phyloP scores from a whole-genome alignment of 495 filamentous ascomycete genomes.

The Aspergillus baeticus region DNA sequence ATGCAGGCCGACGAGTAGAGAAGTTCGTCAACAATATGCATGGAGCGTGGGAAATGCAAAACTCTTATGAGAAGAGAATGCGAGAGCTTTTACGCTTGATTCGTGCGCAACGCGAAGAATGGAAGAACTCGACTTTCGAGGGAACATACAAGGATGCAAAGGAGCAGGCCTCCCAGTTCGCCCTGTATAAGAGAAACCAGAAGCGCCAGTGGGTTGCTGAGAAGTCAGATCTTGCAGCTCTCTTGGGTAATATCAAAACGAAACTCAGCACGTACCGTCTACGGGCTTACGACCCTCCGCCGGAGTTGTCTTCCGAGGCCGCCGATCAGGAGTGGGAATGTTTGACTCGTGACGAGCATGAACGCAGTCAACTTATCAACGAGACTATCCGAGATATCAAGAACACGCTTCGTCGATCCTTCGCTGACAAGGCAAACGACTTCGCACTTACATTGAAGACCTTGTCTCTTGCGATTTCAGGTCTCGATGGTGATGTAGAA shows the following conservation, averaged over 20 bases:
- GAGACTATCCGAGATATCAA: constrained; percentile 98
- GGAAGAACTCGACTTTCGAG: constrained; percentile 78
- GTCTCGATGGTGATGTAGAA: constrained; percentile 91
- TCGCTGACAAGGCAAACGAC: constrained; percentile 96
- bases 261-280: constrained; percentile 94
- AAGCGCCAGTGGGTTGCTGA: constrained; percentile 96
- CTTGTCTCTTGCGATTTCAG: constrained; percentile 87
- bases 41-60: constrained; percentile 99
- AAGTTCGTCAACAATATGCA: constrained; percentile 99
- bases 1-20: constrained; percentile 92
- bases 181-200: constrained; percentile 78
- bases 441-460: constrained; percentile 94
- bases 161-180: constrained; percentile 76
- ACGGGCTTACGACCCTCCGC: constrained; percentile 84
- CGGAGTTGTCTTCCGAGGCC: constrained; percentile 72
- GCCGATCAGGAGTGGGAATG: constrained; percentile 79
- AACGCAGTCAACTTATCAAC: constrained; percentile 88
- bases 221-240: constrained; percentile 88
- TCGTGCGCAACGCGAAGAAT: constrained; percentile 64
- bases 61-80: constrained; percentile 88
- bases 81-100: constrained; percentile 73
- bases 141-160: constrained; percentile 94
- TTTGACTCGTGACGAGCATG: constrained; percentile 77
- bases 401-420: constrained; percentile 83
- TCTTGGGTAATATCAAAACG: constrained; percentile 98